A percentile compares a stretch with the other conserved stretches of the same genome.
phyloP scores from a whole-genome alignment of 2,329 filamentous ascomycete genomes.

The Fusarium guadeloupense region DNA sequence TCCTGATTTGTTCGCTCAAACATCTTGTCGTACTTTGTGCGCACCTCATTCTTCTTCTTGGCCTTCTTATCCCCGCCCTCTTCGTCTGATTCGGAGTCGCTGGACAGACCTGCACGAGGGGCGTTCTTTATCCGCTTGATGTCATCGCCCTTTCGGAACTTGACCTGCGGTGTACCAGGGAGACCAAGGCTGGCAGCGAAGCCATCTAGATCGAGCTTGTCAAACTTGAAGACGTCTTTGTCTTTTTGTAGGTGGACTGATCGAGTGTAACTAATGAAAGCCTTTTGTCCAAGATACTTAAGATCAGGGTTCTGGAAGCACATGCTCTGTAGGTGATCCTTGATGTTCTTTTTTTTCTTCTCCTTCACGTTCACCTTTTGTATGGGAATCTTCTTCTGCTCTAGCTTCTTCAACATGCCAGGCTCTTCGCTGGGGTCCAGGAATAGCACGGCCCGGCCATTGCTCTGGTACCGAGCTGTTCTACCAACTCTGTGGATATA shows the following conservation, averaged over 20 bases:
- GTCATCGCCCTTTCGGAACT: slow-evolving; percentile 90
- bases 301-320: slow-evolving; percentile 94
- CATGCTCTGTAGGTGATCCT: slow-evolving; percentile 88
- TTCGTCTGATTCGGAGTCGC: slow-evolving; percentile 65
- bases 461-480: slow-evolving; percentile 90
- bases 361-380: slow-evolving; percentile 86
- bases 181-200: slow-evolving; percentile 87
- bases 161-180: slow-evolving; percentile 90
- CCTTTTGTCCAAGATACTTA: slow-evolving; percentile 95
- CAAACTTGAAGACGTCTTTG: slow-evolving; percentile 88
- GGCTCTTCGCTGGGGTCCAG: slow-evolving; percentile 91
- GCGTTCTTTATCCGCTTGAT: slow-evolving; percentile 89
- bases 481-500: slow-evolving; percentile 97
- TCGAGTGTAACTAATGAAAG: slow-evolving; percentile 88
- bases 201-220: slow-evolving; percentile 83
- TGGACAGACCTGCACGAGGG: slow-evolving; percentile 72
- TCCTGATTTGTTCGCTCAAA: slow-evolving; percentile 97
- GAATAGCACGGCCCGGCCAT: slow-evolving; percentile 89
- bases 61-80: slow-evolving; percentile 62
- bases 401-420: slow-evolving; percentile 86
- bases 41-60: slow-evolving; percentile 76
- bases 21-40: slow-evolving; percentile 98
- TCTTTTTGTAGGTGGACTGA: slow-evolving; percentile 90
- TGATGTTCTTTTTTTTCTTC: slow-evolving; percentile 88
- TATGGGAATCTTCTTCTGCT: slow-evolving; percentile 90